Percentiles rank a stretch among this genome's conserved stretches.
Conservation (phyloP, 257 asterid genomes). For the Orobanche coerulescens region DNA sequence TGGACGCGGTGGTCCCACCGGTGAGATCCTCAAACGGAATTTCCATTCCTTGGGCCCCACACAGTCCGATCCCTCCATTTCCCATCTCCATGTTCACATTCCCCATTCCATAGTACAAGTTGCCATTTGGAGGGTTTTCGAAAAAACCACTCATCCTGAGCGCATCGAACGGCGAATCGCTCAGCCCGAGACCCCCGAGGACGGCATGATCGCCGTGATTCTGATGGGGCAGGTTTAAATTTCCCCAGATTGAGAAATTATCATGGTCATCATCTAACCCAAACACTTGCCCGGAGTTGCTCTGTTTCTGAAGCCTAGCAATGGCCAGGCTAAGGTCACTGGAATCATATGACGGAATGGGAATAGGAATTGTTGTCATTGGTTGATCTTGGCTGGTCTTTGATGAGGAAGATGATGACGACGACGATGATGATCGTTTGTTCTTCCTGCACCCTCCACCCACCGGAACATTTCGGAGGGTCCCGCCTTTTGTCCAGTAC, state of each 20-base stretch:
- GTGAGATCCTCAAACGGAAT: too few species aligned
- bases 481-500: slow-evolving; percentile 98
- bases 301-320: slow-evolving; percentile 64
- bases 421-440: slow-evolving; percentile 43
- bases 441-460: slow-evolving; percentile 92
- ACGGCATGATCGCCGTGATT: too few species aligned
- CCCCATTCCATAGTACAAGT: slow-evolving; percentile 38
- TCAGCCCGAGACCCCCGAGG: too few species aligned
- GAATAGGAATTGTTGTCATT: slow-evolving; percentile 17
- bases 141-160: slow-evolving; percentile 32
- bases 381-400: slow-evolving; percentile 40
- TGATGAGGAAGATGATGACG: slow-evolving; percentile 33
- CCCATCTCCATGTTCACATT: slow-evolving; percentile 27
- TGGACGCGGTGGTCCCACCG: too few species aligned
- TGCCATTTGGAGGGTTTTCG: slow-evolving; percentile 28
- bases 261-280: slow-evolving; percentile 26
- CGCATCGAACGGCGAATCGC: slow-evolving; percentile 17
- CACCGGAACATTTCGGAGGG: too few species aligned
- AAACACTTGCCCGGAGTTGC: too few species aligned
- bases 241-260: slow-evolving; percentile 35
- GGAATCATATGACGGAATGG: slow-evolving; percentile 38
- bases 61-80: slow-evolving; percentile 30
- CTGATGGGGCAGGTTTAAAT: slow-evolving; percentile 23
- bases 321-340: slow-evolving; percentile 58
- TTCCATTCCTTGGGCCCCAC: slow-evolving; percentile 35